These are phyloP conservation scores for Salix suchowensis DNA, from an alignment of 345 rosid species.

Conservation along the genomic window DNA sequence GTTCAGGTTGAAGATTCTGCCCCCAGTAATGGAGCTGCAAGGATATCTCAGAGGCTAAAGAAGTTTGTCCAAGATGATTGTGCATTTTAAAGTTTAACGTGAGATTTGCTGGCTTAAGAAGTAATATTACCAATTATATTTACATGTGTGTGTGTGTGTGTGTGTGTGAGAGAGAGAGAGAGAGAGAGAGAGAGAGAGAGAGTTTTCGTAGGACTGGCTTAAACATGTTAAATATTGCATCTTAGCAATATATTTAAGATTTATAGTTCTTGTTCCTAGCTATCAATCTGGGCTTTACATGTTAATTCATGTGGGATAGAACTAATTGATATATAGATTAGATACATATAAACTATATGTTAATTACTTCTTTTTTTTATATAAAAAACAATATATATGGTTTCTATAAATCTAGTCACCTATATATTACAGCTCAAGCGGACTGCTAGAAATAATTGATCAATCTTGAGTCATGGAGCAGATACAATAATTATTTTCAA, in stretches of 20 bases:
- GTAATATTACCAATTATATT: no score
- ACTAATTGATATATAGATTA: neutral
- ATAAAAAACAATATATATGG: neutral
- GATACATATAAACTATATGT: neutral
- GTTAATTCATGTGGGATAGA: neutral
- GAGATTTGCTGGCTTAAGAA: neutral
- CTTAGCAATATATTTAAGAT: neutral
- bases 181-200: no score
- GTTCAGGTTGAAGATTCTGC: slow-evolving; percentile 35
- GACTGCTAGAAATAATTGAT: neutral
- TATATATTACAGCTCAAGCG: neutral
- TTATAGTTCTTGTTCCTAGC: neutral
- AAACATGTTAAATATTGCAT: neutral
- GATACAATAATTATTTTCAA: no score
- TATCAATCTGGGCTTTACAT: no score
- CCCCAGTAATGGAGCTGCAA: slow-evolving; percentile 17
- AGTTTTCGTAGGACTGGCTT: neutral
- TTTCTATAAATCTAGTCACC: neutral
- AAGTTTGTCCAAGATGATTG: slow-evolving; percentile 26
- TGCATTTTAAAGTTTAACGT: neutral
- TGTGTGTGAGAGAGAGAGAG: no score
- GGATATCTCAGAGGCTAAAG: slow-evolving; percentile 38
- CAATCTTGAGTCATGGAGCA: neutral
- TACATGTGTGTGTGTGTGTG: neutral
- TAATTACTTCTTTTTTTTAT: no score